A percentile compares a stretch with the other conserved stretches of the same genome.
phyloP scores from a whole-genome alignment of 2,329 filamentous ascomycete genomes.

The Fusarium siculi region DNA sequence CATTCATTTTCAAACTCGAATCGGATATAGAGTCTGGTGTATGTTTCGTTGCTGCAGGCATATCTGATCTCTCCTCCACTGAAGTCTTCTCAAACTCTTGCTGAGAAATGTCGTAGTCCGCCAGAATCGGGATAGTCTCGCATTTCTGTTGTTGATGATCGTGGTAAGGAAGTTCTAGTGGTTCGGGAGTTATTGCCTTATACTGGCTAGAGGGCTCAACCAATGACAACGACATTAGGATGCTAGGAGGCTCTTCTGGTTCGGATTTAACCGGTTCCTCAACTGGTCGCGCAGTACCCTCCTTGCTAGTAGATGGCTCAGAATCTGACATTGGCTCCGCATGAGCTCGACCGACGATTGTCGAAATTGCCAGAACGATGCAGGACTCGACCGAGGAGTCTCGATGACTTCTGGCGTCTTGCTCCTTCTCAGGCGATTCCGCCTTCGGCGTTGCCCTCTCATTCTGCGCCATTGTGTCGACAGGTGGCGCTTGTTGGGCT shows the following conservation, averaged over 20 bases:
- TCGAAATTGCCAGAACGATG: not conserved
- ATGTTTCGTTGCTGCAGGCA: not conserved
- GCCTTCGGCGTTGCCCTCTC: rapidly evolving
- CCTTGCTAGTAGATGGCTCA: not conserved
- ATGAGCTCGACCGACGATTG: not conserved
- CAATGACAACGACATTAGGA: not conserved
- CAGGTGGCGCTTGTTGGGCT: not conserved
- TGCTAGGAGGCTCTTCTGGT: not conserved
- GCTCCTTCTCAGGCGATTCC: not conserved
- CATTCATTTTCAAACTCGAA: not conserved
- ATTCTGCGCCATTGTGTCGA: not conserved
- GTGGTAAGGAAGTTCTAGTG: not conserved
- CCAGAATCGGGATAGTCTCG: too few species aligned
- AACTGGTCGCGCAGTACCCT: not conserved
- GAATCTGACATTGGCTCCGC: not conserved
- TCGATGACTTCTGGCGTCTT: not conserved
- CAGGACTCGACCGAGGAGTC: not conserved
- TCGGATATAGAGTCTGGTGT: not conserved
- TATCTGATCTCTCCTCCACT: not conserved
- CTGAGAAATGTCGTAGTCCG: not conserved
- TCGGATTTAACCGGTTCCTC: not conserved
- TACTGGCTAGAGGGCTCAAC: not conserved
- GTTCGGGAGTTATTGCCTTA: not conserved
- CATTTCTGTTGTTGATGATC: not conserved
- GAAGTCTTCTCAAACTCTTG: not conserved